Evolutionary conservation across 2,329 filamentous ascomycete species (phyloP), one percentile per base, ranked within the genome.

Genomic region (Monilinia fructigena): DNA sequence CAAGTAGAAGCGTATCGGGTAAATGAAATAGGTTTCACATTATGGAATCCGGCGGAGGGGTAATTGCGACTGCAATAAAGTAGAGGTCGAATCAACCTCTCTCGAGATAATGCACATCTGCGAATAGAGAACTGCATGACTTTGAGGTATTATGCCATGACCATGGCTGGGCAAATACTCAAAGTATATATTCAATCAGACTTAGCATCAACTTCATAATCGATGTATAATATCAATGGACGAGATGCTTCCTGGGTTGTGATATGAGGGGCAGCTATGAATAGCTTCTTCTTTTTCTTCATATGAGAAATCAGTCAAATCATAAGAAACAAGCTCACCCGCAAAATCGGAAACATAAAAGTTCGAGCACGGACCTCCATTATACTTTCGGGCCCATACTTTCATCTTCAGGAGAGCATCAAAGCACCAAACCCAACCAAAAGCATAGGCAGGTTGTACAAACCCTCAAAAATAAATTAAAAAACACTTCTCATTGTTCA

Each of bases 81-180:
- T 7, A 26, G n/a, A 38, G 47, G 28, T 31, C 60, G 60, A 28
- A 55, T 31, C 28, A 55, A 28, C n/a, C 52, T 45, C 47, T 42
- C 26, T 35, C 48, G 60, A 63, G 58, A n/a, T 55, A 55, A 48
- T 45, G 63, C 55, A 52, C 31, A 54, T 61, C 55, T 66, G 63
- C 54, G 52, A 42, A 63, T 62, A 55, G 60, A 48, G 26, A n/a
- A 62, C 52, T 45, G 55, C 65, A 63, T 65, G 35, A n/a, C 63
- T 28, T 28, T 35, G 31, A 61, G n/a, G 45, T 55, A 52, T 61
- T 26, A 45, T 61, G 47, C 42, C 42, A 50, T 54, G 38, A 53
- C 45, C 31, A 35, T 35, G 31, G 6, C 31, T 35, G 31, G 31
- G 31, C 6, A 28, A 16, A 8, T 12, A 47, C 20, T 59, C 56